phyloP scores from a whole-genome alignment of 352 stramenopile genomes.

The Globisporangium radiosum region DNA sequence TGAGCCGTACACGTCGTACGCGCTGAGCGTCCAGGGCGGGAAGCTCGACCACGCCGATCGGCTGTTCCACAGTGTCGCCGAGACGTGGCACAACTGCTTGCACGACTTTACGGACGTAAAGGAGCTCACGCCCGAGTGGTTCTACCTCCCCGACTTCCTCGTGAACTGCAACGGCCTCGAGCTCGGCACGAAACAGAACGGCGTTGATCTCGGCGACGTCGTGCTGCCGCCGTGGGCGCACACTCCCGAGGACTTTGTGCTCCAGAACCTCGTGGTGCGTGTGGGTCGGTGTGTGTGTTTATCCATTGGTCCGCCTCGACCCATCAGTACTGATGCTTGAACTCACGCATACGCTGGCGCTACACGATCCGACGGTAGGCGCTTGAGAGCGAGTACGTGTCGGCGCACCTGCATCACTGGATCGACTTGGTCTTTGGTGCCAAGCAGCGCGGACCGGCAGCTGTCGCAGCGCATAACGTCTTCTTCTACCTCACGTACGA shows the following conservation, averaged over 20 bases:
- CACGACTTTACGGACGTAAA: constrained; percentile 90
- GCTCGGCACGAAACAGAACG: constrained; percentile 77
- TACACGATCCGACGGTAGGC: constrained; percentile 23
- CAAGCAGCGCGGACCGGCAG: constrained; percentile 69
- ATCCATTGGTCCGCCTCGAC: not conserved
- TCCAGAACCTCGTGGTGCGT: constrained; percentile 79
- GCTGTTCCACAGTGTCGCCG: constrained; percentile 87
- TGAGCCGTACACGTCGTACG: constrained; percentile 97
- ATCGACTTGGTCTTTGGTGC: constrained; percentile 84
- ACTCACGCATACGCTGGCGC: not conserved
- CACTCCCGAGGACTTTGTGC: constrained; percentile 77
- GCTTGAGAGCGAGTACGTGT: constrained; percentile 84
- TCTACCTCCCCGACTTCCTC: constrained; percentile 89
- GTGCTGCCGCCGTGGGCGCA: constrained; percentile 87
- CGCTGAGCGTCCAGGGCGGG: constrained; percentile 93
- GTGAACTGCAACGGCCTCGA: constrained; percentile 84
- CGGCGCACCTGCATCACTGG: constrained; percentile 80
- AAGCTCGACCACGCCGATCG: constrained; percentile 92
- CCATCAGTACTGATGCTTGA: too few relatives aligned
- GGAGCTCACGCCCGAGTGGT: constrained; percentile 93
- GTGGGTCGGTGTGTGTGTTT: not conserved
- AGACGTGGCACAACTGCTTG: constrained; percentile 88
- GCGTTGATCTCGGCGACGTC: constrained; percentile 89
- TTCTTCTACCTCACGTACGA: constrained; percentile 99
- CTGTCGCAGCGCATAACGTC: constrained; percentile 93